phyloP scores from a whole-genome alignment of 202 grass and related monocot genomes.

The Setaria viridis region DNA sequence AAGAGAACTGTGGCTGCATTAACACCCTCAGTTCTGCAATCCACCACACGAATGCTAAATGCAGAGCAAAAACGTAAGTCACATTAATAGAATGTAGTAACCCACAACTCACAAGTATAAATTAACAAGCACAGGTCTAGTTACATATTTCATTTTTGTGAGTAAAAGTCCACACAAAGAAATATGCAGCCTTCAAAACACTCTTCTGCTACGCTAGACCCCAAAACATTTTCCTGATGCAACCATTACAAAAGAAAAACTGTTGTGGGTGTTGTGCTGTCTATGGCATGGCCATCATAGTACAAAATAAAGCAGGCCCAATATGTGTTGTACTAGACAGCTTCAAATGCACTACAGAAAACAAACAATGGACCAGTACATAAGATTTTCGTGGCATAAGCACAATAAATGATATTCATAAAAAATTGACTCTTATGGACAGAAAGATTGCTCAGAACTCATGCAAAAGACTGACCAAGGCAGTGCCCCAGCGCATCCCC shows the following conservation, averaged over 20 bases:
- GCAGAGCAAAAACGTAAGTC: not conserved
- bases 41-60: not conserved
- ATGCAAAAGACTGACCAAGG: not conserved
- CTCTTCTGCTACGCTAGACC: not conserved
- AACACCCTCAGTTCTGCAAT: constrained; percentile 2
- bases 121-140: not conserved
- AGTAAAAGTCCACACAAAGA: not conserved
- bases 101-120: not conserved
- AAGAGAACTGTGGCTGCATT: not conserved
- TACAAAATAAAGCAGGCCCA: constrained; percentile 25
- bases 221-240: not conserved
- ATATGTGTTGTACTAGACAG: constrained; percentile 14
- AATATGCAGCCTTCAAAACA: not conserved
- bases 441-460: not conserved
- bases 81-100: not conserved
- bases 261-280: not conserved
- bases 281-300: constrained; percentile 8
- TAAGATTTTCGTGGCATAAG: not conserved
- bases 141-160: not conserved
- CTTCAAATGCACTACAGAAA: constrained; percentile 11
- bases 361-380: not conserved
- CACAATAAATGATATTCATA: constrained; percentile 9
- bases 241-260: no score
- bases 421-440: not conserved
- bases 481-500: not conserved